Evolutionary conservation across 1,284 basidiomycete genomes (phyloP).

Genomic region (Boletus semigastroideus): DNA sequence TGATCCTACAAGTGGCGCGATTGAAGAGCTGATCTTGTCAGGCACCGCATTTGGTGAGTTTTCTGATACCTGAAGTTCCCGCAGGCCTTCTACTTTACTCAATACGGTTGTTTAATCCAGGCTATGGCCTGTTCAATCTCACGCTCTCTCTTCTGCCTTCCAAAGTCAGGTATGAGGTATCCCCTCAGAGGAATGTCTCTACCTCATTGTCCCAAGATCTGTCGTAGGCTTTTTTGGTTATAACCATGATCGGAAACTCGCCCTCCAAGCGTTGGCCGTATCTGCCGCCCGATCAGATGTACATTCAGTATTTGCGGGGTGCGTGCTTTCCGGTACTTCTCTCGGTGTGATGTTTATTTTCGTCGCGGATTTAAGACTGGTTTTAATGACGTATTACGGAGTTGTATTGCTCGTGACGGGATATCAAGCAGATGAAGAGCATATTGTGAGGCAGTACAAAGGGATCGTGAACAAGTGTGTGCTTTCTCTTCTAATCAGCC

Average conservation of each 20-base stretch:
- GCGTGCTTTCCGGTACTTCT: slow-evolving; percentile 14
- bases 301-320: slow-evolving; percentile 75
- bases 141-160: slow-evolving; percentile 74
- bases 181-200: not conserved
- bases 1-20: slow-evolving; percentile 45
- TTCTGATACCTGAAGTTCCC: not conserved
- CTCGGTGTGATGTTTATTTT: not conserved
- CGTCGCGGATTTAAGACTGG: slow-evolving; percentile 44
- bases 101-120: slow-evolving; percentile 26
- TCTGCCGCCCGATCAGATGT: slow-evolving; percentile 65
- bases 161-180: slow-evolving; percentile 54
- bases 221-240: slow-evolving; percentile 75
- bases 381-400: slow-evolving; percentile 76
- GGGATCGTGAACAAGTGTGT: slow-evolving; percentile 60
- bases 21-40: slow-evolving; percentile 70
- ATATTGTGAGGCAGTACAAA: slow-evolving; percentile 61
- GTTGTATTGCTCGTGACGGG: slow-evolving; percentile 67
- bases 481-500: not conserved
- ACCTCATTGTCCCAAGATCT: slow-evolving; percentile 38
- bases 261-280: slow-evolving; percentile 65
- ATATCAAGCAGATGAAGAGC: slow-evolving; percentile 69
- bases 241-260: slow-evolving; percentile 65
- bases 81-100: not conserved
- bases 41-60: slow-evolving; percentile 70
- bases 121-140: slow-evolving; percentile 74